A percentile compares a stretch with the other conserved stretches of the same genome.
Conservation (phyloP, 2,329 filamentous ascomycete species). For the Pyrenochaeta sp. region DNA sequence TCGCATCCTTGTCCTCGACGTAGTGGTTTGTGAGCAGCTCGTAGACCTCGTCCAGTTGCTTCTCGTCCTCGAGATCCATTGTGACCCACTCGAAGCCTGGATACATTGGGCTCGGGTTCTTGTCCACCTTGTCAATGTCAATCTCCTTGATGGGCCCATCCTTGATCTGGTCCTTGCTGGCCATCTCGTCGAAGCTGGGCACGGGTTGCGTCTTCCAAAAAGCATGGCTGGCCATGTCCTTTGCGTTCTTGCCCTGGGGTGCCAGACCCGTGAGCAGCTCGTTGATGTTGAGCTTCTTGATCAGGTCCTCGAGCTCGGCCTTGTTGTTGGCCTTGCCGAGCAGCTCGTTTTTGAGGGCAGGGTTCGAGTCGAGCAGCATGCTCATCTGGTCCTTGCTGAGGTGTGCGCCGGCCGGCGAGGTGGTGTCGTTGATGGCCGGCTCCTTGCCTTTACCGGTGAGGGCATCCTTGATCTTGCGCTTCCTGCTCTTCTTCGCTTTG, state of each 20-base stretch:
- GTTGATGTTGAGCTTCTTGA: slow-evolving; percentile 70
- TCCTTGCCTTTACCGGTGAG: slow-evolving; percentile 45
- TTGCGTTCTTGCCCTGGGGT: slow-evolving; percentile 83
- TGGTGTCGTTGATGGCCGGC: slow-evolving; percentile 29
- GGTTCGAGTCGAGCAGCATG: slow-evolving; percentile 47
- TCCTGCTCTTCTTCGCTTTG: slow-evolving; percentile 73
- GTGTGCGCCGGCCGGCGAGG: slow-evolving; percentile 38
- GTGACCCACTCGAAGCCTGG: slow-evolving; percentile 94
- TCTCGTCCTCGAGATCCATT: slow-evolving; percentile 80
- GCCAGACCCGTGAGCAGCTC: slow-evolving; percentile 79
- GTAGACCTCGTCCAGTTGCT: slow-evolving; percentile 85
- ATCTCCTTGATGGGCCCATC: slow-evolving; percentile 88
- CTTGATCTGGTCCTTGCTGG: slow-evolving; percentile 53
- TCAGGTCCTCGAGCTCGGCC: slow-evolving; percentile 52
- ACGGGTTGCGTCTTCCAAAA: slow-evolving; percentile 99
- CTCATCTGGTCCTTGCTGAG: slow-evolving; percentile 48
- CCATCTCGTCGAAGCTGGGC: slow-evolving; percentile 72
- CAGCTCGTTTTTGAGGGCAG: slow-evolving; percentile 48
- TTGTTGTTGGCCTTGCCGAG: slow-evolving; percentile 36
- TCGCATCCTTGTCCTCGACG: slow-evolving; percentile 95
- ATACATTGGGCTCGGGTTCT: slow-evolving; percentile 73
- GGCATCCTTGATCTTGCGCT: slow-evolving; percentile 64
- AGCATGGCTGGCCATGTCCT: slow-evolving; percentile 97
- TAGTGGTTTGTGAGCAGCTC: slow-evolving; percentile 93
- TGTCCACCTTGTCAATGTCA: slow-evolving; percentile 78